These are phyloP conservation scores for Cardiospermum halicacabum DNA, from an alignment of 345 rosid species.

Conservation along the genomic window DNA sequence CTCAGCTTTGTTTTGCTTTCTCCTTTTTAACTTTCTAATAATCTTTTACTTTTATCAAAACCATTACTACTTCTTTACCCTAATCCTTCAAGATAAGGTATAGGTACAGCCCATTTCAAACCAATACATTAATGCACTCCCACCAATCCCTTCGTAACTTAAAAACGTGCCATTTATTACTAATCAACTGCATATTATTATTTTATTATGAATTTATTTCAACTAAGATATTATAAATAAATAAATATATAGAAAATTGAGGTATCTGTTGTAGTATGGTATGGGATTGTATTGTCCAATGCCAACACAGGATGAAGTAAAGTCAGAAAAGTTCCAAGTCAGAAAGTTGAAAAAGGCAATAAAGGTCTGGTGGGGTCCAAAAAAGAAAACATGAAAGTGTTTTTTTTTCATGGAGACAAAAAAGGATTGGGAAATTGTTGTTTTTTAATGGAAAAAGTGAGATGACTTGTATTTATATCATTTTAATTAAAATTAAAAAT, in stretches of 20 bases:
- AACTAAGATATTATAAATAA: no score
- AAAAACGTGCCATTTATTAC: no score
- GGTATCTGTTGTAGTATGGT: no score
- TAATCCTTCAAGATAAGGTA: background rate
- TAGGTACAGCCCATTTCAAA: background rate
- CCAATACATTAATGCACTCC: background rate
- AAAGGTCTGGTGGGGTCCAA: conserved; percentile 5
- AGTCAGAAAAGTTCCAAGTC: background rate
- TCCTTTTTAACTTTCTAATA: background rate
- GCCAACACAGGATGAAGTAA: conserved; percentile 16
- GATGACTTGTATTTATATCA: background rate
- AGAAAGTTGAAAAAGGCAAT: background rate
- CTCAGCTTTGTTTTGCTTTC: background rate
- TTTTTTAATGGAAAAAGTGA: conserved; percentile 17
- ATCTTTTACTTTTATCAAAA: conserved; percentile 9
- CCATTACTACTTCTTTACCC: background rate
- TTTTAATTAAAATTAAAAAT: no score
- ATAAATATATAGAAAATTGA: no score
- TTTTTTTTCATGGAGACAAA: background rate
- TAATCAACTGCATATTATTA: no score
- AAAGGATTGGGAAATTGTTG: background rate
- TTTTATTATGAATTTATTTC: no score
- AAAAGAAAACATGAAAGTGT: background rate
- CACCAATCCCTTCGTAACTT: background rate
- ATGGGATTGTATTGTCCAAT: background rate